Evolutionary conservation across 768 basidiomycete species (phyloP), one percentile per base, ranked within the genome.

Genomic region (Tulasnella sp.): DNA sequence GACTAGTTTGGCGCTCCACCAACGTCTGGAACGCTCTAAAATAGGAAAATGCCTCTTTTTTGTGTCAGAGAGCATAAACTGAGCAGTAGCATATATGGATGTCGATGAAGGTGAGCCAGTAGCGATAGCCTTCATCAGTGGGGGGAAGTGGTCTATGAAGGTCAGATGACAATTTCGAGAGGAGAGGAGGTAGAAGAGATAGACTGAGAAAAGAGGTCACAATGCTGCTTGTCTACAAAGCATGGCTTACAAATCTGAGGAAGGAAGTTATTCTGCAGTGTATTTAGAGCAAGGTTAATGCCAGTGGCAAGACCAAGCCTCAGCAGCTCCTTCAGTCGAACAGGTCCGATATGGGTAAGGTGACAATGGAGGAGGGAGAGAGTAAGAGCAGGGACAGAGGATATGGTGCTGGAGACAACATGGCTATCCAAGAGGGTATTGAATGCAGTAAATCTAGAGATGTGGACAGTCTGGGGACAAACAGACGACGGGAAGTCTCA

Each of bases 41-140:
- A 11, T n/a, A 15, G 9, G 23, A 5, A 35, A 62, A 61, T 4
- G 60, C 48, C 4, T 62, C 55, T 6, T 25, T 42, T 46, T 62
- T 62, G 17, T n/a, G 7, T 36, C 34, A 21, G 3, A 57, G 14
- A 19, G n/a, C 7, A 27, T 57, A 55, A 2, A 51, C 34, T 14
- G 11, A 34, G 2, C 21, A 12, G 11, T 25, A 25, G 9, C 46
- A 43, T n/a, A 31, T 37, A 43, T 23, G 36, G 35, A 49, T 43
- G 37, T 62, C 61, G 21, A n/a, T 40, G 31, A 62, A 49, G 14
- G 43, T 58, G 2, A 62, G 6, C 49, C 36, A 62, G 60, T 62
- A 62, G 8, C 25, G 3, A 40, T 31, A 53, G 14, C 57, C 48
- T 15, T 49, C 42, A 31, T 35, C 23, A 2, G 36, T 55, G 29